These are phyloP conservation scores for Paramecium caudatum DNA, from an alignment of 73 alveolate genomes.

Conservation along the genomic window DNA sequence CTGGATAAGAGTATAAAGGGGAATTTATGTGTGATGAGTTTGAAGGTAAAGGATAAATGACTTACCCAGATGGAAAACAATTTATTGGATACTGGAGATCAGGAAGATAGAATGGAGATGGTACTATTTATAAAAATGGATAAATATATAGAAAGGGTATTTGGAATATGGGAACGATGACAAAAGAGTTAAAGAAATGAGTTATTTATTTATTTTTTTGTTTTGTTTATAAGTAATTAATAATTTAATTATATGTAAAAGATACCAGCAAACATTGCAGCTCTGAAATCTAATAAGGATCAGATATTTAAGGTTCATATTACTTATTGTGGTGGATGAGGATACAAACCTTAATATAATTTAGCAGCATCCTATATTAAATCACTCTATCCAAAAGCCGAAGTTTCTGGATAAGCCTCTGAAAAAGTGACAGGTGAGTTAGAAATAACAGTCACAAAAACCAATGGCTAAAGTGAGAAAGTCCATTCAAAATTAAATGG, in stretches of 20 bases:
- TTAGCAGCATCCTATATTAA: slow-evolving; percentile 10
- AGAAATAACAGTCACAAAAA: slow-evolving; percentile 54
- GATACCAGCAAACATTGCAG: slow-evolving; percentile 33
- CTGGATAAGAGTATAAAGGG: slow-evolving; percentile 46
- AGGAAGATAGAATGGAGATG: slow-evolving; percentile 27
- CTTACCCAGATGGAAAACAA: slow-evolving; percentile 29
- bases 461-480: background rate
- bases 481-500: slow-evolving; percentile 52
- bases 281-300: slow-evolving; percentile 12
- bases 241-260: slow-evolving; percentile 38
- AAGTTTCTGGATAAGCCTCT: slow-evolving; percentile 24
- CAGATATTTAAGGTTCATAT: slow-evolving; percentile 28
- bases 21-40: slow-evolving; percentile 9
- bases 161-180: slow-evolving; percentile 52
- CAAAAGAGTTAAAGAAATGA: slow-evolving; percentile 13
- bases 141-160: background rate
- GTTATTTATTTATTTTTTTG: background rate
- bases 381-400: slow-evolving; percentile 52
- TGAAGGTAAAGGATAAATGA: slow-evolving; percentile 41
- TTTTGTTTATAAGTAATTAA: background rate
- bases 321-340: slow-evolving; percentile 65
- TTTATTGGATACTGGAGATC: slow-evolving; percentile 45
- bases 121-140: slow-evolving; percentile 28
- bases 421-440: slow-evolving; percentile 53
- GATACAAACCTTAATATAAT: slow-evolving; percentile 46